phyloP scores from a whole-genome alignment of 1,284 basidiomycete genomes.

The Pyrrhoderma noxium region DNA sequence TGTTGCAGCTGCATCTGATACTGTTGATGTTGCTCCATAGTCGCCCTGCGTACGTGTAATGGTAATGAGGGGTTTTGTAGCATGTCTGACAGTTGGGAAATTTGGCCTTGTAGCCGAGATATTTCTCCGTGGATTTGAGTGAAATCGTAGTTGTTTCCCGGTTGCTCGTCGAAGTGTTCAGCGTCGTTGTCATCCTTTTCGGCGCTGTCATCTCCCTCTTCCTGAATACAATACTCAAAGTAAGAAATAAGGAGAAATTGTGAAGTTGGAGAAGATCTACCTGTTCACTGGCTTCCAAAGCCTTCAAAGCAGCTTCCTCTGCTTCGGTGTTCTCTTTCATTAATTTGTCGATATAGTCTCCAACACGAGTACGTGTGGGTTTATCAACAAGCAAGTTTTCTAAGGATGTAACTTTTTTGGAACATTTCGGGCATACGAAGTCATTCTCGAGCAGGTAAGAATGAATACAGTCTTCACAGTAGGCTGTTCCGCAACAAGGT shows the following conservation, averaged over 20 bases:
- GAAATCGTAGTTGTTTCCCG: constrained; percentile 53
- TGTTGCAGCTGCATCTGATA: constrained; percentile 71
- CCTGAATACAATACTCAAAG: not conserved
- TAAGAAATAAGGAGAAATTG: not conserved
- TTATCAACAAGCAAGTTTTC: constrained; percentile 80
- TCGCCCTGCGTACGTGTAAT: constrained; percentile 62
- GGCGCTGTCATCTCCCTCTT: constrained; percentile 3
- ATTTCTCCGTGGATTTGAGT: constrained; percentile 67
- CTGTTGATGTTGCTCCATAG: constrained; percentile 69
- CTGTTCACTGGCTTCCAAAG: constrained; percentile 20
- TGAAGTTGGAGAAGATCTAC: constrained; percentile 19
- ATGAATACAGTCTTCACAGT: constrained; percentile 94
- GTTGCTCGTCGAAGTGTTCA: constrained; percentile 57
- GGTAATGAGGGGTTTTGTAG: constrained; percentile 70
- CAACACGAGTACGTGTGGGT: constrained; percentile 66
- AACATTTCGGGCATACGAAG: constrained; percentile 86
- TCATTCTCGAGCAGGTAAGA: constrained; percentile 87
- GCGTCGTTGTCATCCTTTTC: constrained; percentile 39
- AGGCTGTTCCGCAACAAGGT: constrained; percentile 84
- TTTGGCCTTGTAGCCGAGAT: constrained; percentile 72
- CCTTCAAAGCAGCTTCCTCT: constrained; percentile 35
- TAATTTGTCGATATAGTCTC: constrained; percentile 76
- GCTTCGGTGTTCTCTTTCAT: constrained; percentile 78
- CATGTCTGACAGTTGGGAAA: constrained; percentile 65
- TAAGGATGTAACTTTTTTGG: constrained; percentile 76